These are phyloP conservation scores for Coemansia reversa DNA, from an alignment of 192 early-diverging fungal species.

Conservation along the genomic window DNA sequence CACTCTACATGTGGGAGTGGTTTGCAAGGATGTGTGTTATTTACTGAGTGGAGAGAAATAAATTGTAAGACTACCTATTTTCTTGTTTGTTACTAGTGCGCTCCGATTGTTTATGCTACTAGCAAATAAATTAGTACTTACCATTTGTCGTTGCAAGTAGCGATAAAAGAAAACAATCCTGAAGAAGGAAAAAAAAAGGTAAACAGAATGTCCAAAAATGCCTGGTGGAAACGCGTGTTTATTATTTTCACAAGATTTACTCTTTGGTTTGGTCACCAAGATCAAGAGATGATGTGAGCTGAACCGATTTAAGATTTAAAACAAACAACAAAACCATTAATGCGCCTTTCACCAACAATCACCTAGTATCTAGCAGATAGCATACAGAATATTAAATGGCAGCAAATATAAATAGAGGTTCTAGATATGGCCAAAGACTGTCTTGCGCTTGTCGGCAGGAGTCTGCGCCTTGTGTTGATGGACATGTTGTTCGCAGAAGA, in stretches of 20 bases:
- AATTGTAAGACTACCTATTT: neutral
- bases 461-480: constrained; percentile 30
- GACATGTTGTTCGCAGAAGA: constrained; percentile 51
- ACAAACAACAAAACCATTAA: too few species aligned
- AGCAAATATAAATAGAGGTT: neutral
- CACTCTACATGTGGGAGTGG: constrained; percentile 11
- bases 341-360: too few species aligned
- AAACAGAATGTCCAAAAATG: neutral
- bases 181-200: neutral
- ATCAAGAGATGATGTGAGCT: neutral
- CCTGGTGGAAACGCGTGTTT: neutral
- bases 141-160: neutral
- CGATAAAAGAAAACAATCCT: neutral
- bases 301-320: neutral
- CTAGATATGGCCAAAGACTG: constrained; percentile 40
- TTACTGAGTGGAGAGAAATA: neutral
- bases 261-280: neutral
- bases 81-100: neutral
- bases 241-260: neutral
- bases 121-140: neutral
- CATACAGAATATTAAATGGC: neutral
- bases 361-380: too few species aligned
- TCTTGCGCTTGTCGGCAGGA: constrained; percentile 37
- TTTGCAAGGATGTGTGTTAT: neutral
- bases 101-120: neutral